Percentiles rank a stretch among this genome's conserved stretches.
These are phyloP conservation scores for Tilletia indica DNA, from an alignment of 1,284 basidiomycete genomes.

Conservation along the genomic window DNA sequence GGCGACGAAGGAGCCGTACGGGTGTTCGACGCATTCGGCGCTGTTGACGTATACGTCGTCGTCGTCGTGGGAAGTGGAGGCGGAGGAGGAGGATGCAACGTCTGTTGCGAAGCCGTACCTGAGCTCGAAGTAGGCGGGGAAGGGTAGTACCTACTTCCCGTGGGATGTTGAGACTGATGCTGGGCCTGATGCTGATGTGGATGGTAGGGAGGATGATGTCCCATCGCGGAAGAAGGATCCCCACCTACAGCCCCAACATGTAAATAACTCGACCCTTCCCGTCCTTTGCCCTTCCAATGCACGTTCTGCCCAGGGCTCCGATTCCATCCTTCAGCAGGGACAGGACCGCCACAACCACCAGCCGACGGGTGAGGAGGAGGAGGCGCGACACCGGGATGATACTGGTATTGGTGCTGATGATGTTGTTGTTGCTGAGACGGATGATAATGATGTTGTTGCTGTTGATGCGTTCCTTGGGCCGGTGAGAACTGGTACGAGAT, in stretches of 20 bases:
- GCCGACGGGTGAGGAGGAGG: background rate
- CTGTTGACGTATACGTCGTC: no score
- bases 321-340: background rate
- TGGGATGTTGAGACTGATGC: background rate
- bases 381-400: background rate
- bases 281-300: background rate
- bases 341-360: background rate
- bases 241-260: background rate
- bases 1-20: background rate
- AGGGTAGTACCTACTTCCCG: background rate
- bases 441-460: background rate
- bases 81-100: no score
- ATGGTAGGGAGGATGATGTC: background rate
- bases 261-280: background rate
- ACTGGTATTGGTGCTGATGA: constrained; percentile 12
- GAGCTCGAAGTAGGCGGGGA: background rate
- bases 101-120: background rate
- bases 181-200: constrained; percentile 7
- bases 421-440: constrained; percentile 1
- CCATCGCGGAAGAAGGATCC: background rate
- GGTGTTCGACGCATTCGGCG: no score
- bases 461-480: background rate
- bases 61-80: no score
- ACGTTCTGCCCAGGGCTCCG: background rate
- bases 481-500: background rate